Evolutionary conservation across 768 basidiomycete genomes (phyloP).

Genomic region (Lactifluus rugatus): DNA sequence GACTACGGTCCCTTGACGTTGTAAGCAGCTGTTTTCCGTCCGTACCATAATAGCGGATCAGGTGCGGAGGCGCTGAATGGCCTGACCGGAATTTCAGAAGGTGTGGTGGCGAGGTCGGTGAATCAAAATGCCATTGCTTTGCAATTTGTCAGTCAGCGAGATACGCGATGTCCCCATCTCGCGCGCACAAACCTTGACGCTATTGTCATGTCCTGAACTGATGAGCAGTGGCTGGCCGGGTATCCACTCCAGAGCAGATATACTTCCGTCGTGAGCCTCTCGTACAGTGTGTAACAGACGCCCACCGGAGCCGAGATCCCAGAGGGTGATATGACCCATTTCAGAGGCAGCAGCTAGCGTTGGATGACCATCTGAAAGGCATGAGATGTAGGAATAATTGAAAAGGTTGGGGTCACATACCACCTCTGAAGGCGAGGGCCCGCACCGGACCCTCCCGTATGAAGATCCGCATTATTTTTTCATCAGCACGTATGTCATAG

Average conservation of each 20-base stretch:
- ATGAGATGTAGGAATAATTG: background rate
- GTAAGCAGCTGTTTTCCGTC: constrained; percentile 93
- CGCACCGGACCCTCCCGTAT: constrained; percentile 81
- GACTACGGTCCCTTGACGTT: constrained; percentile 78
- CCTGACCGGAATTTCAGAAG: constrained; percentile 89
- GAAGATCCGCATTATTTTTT: constrained; percentile 77
- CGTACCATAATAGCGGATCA: constrained; percentile 92
- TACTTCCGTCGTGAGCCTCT: constrained; percentile 81
- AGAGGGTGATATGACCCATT: constrained; percentile 80
- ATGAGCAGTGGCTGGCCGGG: constrained; percentile 87
- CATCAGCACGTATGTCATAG: constrained; percentile 85
- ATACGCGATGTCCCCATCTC: background rate
- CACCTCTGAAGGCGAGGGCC: constrained; percentile 77
- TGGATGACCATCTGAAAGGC: constrained; percentile 64
- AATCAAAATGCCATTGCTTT: constrained; percentile 98
- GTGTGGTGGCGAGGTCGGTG: constrained; percentile 75
- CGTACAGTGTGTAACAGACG: constrained; percentile 75
- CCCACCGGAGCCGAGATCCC: constrained; percentile 83
- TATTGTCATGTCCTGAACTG: constrained; percentile 89
- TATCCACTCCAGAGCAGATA: constrained; percentile 83
- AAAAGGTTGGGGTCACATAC: constrained; percentile 30
- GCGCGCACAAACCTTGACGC: constrained; percentile 62
- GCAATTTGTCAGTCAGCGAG: background rate
- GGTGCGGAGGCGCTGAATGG: constrained; percentile 82
- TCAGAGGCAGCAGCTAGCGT: constrained; percentile 83